A percentile compares a stretch with the other conserved stretches of the same genome.
These are phyloP conservation scores for Wallemia hederae DNA, from an alignment of 1,284 basidiomycete genomes.

Conservation along the genomic window DNA sequence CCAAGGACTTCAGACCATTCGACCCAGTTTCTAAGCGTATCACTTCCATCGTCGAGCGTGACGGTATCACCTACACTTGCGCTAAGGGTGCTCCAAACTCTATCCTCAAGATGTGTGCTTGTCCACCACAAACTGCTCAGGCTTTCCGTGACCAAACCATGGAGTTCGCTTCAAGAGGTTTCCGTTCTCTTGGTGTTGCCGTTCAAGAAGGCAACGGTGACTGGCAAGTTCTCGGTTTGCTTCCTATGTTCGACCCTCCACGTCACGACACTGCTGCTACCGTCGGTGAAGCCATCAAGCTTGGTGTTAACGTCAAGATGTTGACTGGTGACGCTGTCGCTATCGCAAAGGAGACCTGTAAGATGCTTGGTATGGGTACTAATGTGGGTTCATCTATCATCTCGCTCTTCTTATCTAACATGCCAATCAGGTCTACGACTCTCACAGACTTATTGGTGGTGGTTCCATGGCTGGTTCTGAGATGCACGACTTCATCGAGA, in stretches of 20 bases:
- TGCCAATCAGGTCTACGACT: slow-evolving; percentile 24
- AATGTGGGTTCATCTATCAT: slow-evolving; percentile 6
- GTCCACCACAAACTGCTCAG: slow-evolving; percentile 17
- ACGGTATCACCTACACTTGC: slow-evolving; percentile 23
- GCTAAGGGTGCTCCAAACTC: slow-evolving; percentile 29
- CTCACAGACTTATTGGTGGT: slow-evolving; percentile 24
- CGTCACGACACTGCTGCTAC: slow-evolving; percentile 24
- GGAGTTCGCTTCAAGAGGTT: slow-evolving; percentile 31
- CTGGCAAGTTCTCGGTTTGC: slow-evolving; percentile 23
- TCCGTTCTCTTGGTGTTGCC: slow-evolving; percentile 26
- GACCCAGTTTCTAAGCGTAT: slow-evolving; percentile 29
- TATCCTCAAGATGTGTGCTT: slow-evolving; percentile 22
- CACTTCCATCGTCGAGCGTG: slow-evolving; percentile 25
- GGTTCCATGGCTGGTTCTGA: slow-evolving; percentile 24
- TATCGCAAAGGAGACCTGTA: slow-evolving; percentile 77
- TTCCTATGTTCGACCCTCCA: slow-evolving; percentile 23
- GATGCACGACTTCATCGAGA: slow-evolving; percentile 17
- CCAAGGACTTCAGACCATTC: slow-evolving; percentile 32
- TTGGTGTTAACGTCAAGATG: slow-evolving; percentile 24
- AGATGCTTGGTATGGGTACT: slow-evolving; percentile 65
- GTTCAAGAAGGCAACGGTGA: slow-evolving; percentile 21
- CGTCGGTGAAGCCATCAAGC: slow-evolving; percentile 23
- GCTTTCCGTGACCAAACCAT: slow-evolving; percentile 20
- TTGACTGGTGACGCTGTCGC: slow-evolving; percentile 97
- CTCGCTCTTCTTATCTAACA: neutral